These are phyloP conservation scores for Salicornia ramosissima DNA, from an alignment of 148 eudicot species.

Conservation along the genomic window DNA sequence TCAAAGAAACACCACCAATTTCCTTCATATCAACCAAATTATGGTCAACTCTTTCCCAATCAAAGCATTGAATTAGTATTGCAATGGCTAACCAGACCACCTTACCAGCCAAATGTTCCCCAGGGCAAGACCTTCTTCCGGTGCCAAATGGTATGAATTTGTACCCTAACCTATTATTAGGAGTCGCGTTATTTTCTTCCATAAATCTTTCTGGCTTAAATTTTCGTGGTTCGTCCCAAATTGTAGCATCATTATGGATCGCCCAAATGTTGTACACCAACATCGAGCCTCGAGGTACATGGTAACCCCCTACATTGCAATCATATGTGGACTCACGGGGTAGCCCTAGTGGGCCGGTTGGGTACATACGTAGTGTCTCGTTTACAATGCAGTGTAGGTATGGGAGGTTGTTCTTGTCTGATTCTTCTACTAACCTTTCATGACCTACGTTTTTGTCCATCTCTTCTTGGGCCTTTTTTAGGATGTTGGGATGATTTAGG, in stretches of 20 bases:
- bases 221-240: conserved; percentile 34
- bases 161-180: not conserved
- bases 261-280: conserved; percentile 40
- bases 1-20: conserved; percentile 15
- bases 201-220: conserved; percentile 41
- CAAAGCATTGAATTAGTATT: conserved; percentile 29
- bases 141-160: conserved; percentile 37
- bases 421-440: conserved; percentile 24
- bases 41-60: conserved; percentile 20
- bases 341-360: conserved; percentile 24
- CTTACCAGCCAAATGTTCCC: conserved; percentile 27
- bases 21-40: conserved; percentile 29
- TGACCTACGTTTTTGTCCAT: conserved; percentile 26
- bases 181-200: conserved; percentile 17
- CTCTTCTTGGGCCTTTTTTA: conserved; percentile 30
- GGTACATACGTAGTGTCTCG: conserved; percentile 38
- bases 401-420: conserved; percentile 27
- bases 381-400: conserved; percentile 36
- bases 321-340: conserved; percentile 28
- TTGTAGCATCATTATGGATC: conserved; percentile 33
- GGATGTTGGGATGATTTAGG: conserved; percentile 32
- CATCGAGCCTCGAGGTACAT: conserved; percentile 33
- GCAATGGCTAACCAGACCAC: conserved; percentile 33
- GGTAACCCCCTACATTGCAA: conserved; percentile 26
- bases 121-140: conserved; percentile 37